Percentiles rank a stretch among this genome's conserved stretches.
phyloP scores from a whole-genome alignment of 164 flowering plant genomes.

The Platanus orientalis region DNA sequence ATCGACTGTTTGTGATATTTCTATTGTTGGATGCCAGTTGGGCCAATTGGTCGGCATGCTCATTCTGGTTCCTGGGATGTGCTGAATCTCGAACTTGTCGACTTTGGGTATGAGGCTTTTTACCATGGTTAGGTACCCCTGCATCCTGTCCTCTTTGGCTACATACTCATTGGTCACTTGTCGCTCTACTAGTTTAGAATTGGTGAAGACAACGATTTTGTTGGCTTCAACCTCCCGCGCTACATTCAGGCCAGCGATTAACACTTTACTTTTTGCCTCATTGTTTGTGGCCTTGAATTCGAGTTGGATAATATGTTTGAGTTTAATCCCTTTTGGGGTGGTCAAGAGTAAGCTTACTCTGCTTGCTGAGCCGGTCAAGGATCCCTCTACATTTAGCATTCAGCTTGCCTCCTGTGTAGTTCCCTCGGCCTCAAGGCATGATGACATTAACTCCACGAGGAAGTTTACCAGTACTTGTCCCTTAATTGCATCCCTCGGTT shows the following conservation, averaged over 20 bases:
- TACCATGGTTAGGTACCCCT: not conserved
- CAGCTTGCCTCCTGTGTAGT: not conserved
- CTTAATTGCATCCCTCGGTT: not conserved
- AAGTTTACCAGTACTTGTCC: conserved; percentile 9
- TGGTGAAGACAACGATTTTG: not conserved
- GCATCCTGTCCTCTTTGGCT: not conserved
- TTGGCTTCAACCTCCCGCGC: not conserved
- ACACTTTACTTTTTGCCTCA: not conserved
- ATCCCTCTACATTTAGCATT: not conserved
- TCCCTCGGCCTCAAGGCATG: not conserved
- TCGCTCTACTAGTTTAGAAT: not conserved
- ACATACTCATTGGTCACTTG: not conserved
- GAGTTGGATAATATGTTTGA: not conserved
- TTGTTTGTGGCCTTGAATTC: not conserved
- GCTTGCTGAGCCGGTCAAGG: not conserved
- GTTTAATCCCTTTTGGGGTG: not conserved
- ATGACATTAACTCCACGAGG: not conserved
- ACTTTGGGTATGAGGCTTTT: not conserved
- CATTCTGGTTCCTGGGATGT: no score
- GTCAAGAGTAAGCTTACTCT: not conserved
- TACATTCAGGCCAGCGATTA: not conserved
- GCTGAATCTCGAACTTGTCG: not conserved
- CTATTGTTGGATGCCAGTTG: no score
- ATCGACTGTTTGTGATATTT: not conserved
- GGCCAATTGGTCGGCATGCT: no score